Conservation (phyloP, 805 yeast genomes). For the Teunomyces cretensis region DNA sequence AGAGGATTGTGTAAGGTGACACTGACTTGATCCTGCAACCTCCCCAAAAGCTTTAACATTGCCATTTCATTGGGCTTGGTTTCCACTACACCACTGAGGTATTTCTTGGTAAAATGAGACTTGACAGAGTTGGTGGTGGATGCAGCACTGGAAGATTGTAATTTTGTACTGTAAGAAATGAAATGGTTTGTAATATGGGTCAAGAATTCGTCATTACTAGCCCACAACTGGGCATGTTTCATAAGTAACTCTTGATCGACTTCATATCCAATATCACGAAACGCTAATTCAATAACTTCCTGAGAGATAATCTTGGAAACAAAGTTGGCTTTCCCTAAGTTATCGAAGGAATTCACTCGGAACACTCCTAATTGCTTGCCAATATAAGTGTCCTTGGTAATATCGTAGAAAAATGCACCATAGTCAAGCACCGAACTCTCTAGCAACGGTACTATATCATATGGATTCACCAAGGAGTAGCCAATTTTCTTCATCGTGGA, state of each 20-base stretch:
- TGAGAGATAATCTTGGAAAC: slow-evolving; percentile 48
- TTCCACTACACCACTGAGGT: slow-evolving; percentile 42
- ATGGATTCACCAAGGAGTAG: slow-evolving; percentile 32
- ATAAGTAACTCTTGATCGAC: slow-evolving; percentile 33
- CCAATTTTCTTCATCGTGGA: slow-evolving; percentile 36
- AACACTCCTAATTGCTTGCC: slow-evolving; percentile 55
- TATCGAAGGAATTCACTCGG: slow-evolving; percentile 50
- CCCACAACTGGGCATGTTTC: slow-evolving; percentile 48
- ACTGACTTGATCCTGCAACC: slow-evolving; percentile 44
- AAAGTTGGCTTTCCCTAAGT: slow-evolving; percentile 49
- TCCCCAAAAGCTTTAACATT: slow-evolving; percentile 49
- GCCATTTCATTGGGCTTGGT: slow-evolving; percentile 40
- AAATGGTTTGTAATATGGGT: slow-evolving; percentile 40
- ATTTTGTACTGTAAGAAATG: slow-evolving; percentile 37
- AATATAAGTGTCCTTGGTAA: slow-evolving; percentile 28
- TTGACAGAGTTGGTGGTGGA: slow-evolving; percentile 32
- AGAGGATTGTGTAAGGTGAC: slow-evolving; percentile 51
- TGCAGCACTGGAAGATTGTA: slow-evolving; percentile 44
- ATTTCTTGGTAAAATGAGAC: slow-evolving; percentile 36
- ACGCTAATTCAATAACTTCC: slow-evolving; percentile 47
- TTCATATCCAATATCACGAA: slow-evolving; percentile 41
- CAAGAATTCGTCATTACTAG: slow-evolving; percentile 42
- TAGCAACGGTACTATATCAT: slow-evolving; percentile 28
- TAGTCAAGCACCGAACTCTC: slow-evolving; percentile 38
- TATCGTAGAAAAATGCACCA: slow-evolving; percentile 48